Conservation (phyloP, 1,284 basidiomycete species). For the Marasmius tenuissimus region DNA sequence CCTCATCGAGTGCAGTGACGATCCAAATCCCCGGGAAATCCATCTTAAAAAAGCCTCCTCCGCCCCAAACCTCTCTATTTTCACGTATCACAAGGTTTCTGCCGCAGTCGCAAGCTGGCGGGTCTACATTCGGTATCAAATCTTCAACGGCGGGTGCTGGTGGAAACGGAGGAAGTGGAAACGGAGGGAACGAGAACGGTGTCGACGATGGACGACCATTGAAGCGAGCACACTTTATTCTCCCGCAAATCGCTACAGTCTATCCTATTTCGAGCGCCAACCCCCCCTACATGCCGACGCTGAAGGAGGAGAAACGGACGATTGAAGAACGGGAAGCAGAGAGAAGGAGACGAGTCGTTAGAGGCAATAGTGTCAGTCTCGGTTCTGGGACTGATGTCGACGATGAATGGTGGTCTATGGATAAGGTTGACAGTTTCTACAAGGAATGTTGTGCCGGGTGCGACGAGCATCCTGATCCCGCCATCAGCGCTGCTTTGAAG, state of each 20-base stretch:
- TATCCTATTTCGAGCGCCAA: conserved; percentile 84
- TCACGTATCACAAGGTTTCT: conserved; percentile 70
- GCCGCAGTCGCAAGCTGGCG: conserved; percentile 33
- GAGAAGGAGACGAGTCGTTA: conserved; percentile 58
- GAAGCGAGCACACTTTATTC: conserved; percentile 83
- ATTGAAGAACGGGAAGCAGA: conserved; percentile 70
- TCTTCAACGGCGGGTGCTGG: not conserved
- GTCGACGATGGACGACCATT: conserved; percentile 37
- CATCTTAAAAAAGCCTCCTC: conserved; percentile 77
- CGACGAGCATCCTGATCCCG: conserved; percentile 68
- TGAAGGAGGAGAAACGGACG: conserved; percentile 73
- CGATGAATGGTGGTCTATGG: conserved; percentile 79
- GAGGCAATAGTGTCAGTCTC: conserved; percentile 36
- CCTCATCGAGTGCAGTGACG: conserved; percentile 75
- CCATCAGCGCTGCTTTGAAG: conserved; percentile 72
- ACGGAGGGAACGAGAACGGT: conserved; percentile 18
- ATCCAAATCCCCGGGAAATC: conserved; percentile 75
- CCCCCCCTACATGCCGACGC: conserved; percentile 73
- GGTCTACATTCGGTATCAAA: conserved; percentile 1
- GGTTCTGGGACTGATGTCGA: conserved; percentile 23
- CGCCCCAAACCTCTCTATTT: conserved; percentile 66
- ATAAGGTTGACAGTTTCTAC: conserved; percentile 80
- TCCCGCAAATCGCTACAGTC: conserved; percentile 78
- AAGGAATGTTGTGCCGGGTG: conserved; percentile 76
- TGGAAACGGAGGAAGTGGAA: not conserved